phyloP scores from a whole-genome alignment of 495 filamentous ascomycete genomes.

The Entonaema liquescens region DNA sequence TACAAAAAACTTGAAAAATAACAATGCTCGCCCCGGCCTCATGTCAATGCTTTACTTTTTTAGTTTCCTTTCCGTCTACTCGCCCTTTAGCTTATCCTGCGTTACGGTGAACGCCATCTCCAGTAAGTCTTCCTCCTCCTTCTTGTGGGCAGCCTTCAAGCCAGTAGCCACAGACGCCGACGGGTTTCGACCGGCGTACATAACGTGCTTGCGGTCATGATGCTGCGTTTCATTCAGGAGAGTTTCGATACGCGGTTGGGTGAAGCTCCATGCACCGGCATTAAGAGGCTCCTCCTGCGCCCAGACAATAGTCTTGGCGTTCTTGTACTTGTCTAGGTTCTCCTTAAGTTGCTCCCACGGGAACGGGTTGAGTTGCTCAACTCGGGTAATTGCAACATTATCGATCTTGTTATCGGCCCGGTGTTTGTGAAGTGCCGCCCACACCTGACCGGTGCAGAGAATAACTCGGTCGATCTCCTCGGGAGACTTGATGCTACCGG shows the following conservation, averaged over 20 bases:
- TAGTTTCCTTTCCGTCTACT: constrained; percentile 53
- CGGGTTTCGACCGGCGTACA: constrained; percentile 93
- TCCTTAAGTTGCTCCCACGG: constrained; percentile 95
- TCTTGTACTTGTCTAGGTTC: constrained; percentile 94
- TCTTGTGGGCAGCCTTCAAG: constrained; percentile 84
- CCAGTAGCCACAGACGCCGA: constrained; percentile 93
- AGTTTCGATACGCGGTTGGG: constrained; percentile 95
- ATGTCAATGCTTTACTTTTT: constrained; percentile 28
- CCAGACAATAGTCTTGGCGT: constrained; percentile 96
- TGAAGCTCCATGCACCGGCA: constrained; percentile 93
- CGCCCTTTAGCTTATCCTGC: constrained; percentile 76
- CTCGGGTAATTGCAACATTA: constrained; percentile 89
- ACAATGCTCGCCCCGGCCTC: constrained; percentile 25
- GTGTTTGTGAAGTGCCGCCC: constrained; percentile 87
- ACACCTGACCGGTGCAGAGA: constrained; percentile 94
- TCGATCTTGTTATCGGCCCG: constrained; percentile 83
- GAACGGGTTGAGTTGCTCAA: constrained; percentile 99
- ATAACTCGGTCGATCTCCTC: constrained; percentile 94
- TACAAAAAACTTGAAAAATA: constrained; percentile 38
- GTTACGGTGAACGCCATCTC: constrained; percentile 71
- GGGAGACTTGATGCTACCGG: constrained; percentile 72
- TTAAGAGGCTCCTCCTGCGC: constrained; percentile 97
- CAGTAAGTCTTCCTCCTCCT: constrained; percentile 93
- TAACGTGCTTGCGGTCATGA: constrained; percentile 92
- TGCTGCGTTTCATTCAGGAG: constrained; percentile 88